phyloP scores from a whole-genome alignment of 306 rosid species.

The Adenanthera pavonina region DNA sequence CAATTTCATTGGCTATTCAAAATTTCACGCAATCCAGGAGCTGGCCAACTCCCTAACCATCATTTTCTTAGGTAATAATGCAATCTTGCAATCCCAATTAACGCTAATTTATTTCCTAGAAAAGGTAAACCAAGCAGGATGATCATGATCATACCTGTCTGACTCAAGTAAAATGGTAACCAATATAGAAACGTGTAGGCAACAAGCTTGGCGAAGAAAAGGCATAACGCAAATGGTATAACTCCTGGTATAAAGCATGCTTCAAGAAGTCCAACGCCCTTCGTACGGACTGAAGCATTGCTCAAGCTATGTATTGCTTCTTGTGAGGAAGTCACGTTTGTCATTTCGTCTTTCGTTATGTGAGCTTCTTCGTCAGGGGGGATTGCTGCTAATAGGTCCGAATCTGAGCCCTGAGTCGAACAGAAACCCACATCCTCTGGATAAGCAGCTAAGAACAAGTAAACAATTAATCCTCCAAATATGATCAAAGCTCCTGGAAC shows the following conservation, averaged over 20 bases:
- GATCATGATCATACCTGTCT: conserved; percentile 63
- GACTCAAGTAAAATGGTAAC: conserved; percentile 84
- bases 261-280: conserved; percentile 63
- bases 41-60: background rate
- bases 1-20: background rate
- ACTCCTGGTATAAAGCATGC: conserved; percentile 87
- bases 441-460: conserved; percentile 67
- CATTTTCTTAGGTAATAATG: background rate
- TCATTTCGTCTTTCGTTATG: conserved; percentile 11
- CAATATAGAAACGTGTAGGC: conserved; percentile 86
- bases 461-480: conserved; percentile 68
- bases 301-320: conserved; percentile 32
- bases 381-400: conserved; percentile 18
- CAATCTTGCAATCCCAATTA: background rate
- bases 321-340: background rate
- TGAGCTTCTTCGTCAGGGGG: conserved; percentile 56
- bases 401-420: conserved; percentile 37
- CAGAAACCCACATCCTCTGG: conserved; percentile 69
- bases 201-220: conserved; percentile 90
- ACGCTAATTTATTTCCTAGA: background rate
- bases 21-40: background rate
- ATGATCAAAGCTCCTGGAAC: conserved; percentile 60
- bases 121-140: background rate
- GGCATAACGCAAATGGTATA: conserved; percentile 74
- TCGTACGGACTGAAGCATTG: conserved; percentile 31